Percentiles rank a stretch among this genome's conserved stretches.
Evolutionary conservation across 441 rosid genomes (phyloP).

Genomic region (Pelargonium citronellum): DNA sequence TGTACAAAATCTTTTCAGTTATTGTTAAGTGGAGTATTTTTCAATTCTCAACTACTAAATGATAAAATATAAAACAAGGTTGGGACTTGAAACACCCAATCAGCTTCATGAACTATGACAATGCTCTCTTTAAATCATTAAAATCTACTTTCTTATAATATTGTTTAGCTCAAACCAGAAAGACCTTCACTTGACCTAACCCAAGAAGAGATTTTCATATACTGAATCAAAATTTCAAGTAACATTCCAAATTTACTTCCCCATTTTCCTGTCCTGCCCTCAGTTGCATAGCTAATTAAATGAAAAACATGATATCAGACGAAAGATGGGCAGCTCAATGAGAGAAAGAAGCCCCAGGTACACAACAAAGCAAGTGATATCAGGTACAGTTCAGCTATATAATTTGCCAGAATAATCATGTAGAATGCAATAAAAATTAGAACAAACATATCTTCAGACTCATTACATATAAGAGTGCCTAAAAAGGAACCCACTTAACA

Average conservation of each 20-base stretch:
- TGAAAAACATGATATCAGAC: slow-evolving; percentile 2
- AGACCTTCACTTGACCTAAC: background rate
- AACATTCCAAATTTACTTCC: background rate
- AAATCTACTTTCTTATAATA: too few relatives aligned
- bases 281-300: background rate
- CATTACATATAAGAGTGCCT: background rate
- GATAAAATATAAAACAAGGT: background rate
- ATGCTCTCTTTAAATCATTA: background rate
- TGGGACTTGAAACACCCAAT: background rate
- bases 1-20: background rate
- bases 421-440: background rate
- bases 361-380: background rate
- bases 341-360: background rate
- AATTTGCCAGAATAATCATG: background rate
- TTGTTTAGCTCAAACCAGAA: too few relatives aligned
- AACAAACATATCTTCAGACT: slow-evolving; percentile 7
- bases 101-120: background rate
- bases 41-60: background rate
- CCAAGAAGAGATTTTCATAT: background rate
- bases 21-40: background rate
- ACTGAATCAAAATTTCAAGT: slow-evolving; percentile 16
- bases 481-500: slow-evolving; percentile 9
- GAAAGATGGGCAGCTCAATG: background rate
- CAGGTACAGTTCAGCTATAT: background rate
- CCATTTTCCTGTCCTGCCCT: background rate